Evolutionary conservation across 176 grass and related monocot species (phyloP), one percentile per base, ranked within the genome.

Genomic region (Secale cereale): DNA sequence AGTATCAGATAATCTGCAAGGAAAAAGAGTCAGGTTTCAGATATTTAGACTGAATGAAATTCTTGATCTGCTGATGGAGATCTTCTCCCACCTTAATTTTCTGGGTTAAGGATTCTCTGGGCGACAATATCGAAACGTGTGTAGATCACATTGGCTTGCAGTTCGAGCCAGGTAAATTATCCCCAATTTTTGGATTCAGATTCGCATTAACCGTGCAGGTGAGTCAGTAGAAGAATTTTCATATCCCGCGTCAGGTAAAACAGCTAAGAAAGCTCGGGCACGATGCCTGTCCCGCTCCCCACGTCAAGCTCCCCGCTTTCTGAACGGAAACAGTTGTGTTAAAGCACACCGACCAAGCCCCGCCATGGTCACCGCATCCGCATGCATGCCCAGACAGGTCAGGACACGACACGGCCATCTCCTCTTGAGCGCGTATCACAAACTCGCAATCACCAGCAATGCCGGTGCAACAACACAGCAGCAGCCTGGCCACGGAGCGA

Each of bases 201-300:
- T 52, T 52, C 48, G 19, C 48, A 52, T 17, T 19, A 52, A 56
- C 36, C 3, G 15, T 12, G 3, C 2, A 62, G 57, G 16, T 27
- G 7, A 8, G 36, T 10, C 11, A 1, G 19, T 78, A 36, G 15
- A 56, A 37, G 76, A 50, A 29, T 50, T 79, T 43, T 1, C 7
- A 60, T 27, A 41, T n/a, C 31, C 17, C 20, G 46, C 17, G 11
- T 16, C 17, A 6, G 12, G 26, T 32, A 56, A 76, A 33, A 35
- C 27, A 76, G 28, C 16, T 14, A 11, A 4, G 8, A 66, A 70
- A 82, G 79, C 79, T 70, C 65, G 20, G 64, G 7, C n/a, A 19
- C 29, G 79, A 89, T 92, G 84, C 87, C 59, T 87, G 59, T 62
- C 88, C 81, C 69, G 15, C 76, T 23, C 15, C 23, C 60, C 81